Evolutionary conservation across 495 filamentous ascomycete species (phyloP), one percentile per base, ranked within the genome.

Genomic region (Beverwykella pulmonaria): DNA sequence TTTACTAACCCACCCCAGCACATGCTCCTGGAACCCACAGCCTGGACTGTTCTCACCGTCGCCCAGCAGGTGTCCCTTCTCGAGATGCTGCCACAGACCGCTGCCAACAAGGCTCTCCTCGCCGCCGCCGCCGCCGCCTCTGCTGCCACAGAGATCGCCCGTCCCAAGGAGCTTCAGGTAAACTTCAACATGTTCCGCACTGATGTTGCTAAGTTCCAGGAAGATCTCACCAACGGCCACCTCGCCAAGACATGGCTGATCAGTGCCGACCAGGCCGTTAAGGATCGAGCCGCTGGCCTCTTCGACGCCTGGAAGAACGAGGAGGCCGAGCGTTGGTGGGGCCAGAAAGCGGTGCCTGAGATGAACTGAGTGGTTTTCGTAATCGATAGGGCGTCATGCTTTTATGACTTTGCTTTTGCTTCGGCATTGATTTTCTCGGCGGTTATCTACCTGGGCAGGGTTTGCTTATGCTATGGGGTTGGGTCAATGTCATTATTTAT

Each of bases 311-410:
- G 84, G 74, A 87, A 91, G 71, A 83, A 86, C 53, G 67, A 79
- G 3, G 81, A 88, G 41, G 89, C 86, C 36, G 86, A 92, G 75
- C 75, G 83, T 34, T 88, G 85, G 60, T 96, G 90, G 90, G 87
- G 83, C 0, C 82, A 89, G 59, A 85, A 88, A 19, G 15, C 41
- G 55, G 30, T 44, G 53, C 27, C 15, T 52, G 48, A 26, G 48
- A 32, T 12, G 52, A 3, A 22, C 44, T 17, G 44, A 47, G 44
- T n/a, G n/a, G n/a, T n/a, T n/a, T n/a, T n/a, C n/a, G n/a, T n/a
- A n/a, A n/a, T n/a, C n/a, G n/a, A n/a, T n/a, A n/a, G n/a, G n/a
- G n/a, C n/a, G n/a, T n/a, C n/a, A n/a, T n/a, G n/a, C n/a, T n/a
- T n/a, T n/a, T n/a, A n/a, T n/a, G n/a, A n/a, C n/a, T n/a, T n/a